These are phyloP conservation scores for Skeletonema tropicum DNA, from an alignment of 108 stramenopile genomes.

Conservation along the genomic window DNA sequence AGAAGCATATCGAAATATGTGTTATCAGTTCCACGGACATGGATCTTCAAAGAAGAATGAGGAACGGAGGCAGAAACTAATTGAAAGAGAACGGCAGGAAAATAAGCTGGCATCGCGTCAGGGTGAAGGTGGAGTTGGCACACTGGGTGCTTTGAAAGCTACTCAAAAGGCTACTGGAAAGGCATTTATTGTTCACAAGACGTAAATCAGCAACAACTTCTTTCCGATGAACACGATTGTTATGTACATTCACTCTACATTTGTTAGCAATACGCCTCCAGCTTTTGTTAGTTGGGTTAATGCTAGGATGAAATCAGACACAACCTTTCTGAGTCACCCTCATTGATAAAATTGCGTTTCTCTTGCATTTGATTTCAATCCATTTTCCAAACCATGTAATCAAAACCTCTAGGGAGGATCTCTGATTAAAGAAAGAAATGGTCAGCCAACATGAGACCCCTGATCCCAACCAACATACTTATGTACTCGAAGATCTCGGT, in stretches of 20 bases:
- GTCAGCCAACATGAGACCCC: constrained; percentile 49
- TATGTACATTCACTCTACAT: not conserved
- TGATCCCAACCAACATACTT: constrained; percentile 53
- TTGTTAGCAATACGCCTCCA: not conserved
- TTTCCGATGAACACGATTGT: not conserved
- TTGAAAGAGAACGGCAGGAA: constrained; percentile 81
- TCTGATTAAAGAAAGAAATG: constrained; percentile 44
- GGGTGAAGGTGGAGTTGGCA: constrained; percentile 62
- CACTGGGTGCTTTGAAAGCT: constrained; percentile 85
- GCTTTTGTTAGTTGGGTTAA: not conserved
- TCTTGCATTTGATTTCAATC: not conserved
- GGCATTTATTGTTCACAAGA: constrained; percentile 91
- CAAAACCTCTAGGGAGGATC: not conserved
- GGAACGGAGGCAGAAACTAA: constrained; percentile 83
- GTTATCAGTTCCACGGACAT: constrained; percentile 98
- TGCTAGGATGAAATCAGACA: not conserved
- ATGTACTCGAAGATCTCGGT: constrained; percentile 60
- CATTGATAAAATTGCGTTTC: not conserved
- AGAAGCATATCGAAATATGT: constrained; percentile 95
- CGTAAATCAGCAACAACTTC: constrained; percentile 26
- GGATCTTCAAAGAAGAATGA: constrained; percentile 94
- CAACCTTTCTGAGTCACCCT: not conserved
- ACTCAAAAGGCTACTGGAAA: constrained; percentile 93
- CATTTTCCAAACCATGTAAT: not conserved
- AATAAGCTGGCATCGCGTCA: constrained; percentile 57